Base-by-base conservation (phyloP, 805 yeast genomes). In the Candida golubevii region DNA sequence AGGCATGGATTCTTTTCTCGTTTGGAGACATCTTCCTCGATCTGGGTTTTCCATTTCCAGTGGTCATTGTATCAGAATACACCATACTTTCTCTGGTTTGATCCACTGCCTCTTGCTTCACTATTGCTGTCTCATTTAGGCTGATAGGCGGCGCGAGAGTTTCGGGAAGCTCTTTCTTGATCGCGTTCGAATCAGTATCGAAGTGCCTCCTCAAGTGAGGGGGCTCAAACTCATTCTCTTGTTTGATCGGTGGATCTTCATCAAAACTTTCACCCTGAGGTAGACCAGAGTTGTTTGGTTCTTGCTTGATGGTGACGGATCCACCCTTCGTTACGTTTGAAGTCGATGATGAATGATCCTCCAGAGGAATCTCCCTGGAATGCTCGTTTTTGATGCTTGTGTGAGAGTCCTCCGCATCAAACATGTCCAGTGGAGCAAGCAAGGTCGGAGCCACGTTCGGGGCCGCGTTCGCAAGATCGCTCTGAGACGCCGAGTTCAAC, bases 401-500 rank as follows among this genome's bases (percentile, higher is more conserved):
- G 32, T 29, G 32, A 12, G 32, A 12, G 6, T 29, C 32, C 27
- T 14, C n/a, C 27, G 14, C 26, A 26, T 35, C 36, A 14, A 9
- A 15, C 8, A n/a, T 35, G 1, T 29, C 32, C 11, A 10, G n/a
- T 6, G n/a, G n/a, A 29, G 15, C 14, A 8, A n/a, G 10, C 11
- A 15, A 30, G 6, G 2, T 12, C 6, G 26, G 27, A 15, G 34
- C 29, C 3, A 7, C 10, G 23, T 18, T 18, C 23, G 23, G 23
- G n/a, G n/a, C n/a, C n/a, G n/a, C n/a, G n/a, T n/a, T n/a, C 7
- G 35, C 31, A 34, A 51, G 38, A 9, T 48, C 47, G 3, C 36
- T n/a, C 23, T 42, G 54, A 7, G 56, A 48, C 2, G 59, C 52
- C 26, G 61, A 57, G 26, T 62, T 57, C 35, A 71, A 57, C 30